These are phyloP conservation scores for Phytophthora pini DNA, from an alignment of 352 stramenopile species.

Conservation along the genomic window DNA sequence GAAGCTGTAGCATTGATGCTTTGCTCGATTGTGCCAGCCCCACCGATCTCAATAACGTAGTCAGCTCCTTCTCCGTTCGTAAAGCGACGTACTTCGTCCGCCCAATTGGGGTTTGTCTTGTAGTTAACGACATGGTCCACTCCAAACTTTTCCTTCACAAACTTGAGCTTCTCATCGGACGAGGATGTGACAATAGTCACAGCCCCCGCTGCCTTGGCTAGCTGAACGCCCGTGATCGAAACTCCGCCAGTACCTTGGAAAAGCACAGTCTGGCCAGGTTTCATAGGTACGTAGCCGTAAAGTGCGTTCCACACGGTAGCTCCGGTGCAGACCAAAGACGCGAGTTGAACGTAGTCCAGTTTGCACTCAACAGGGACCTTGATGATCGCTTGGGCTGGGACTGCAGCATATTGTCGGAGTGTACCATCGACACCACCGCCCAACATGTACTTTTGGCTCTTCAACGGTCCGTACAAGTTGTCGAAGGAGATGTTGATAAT, in stretches of 20 bases:
- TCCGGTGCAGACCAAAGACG: conserved; percentile 36
- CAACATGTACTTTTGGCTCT: conserved; percentile 21
- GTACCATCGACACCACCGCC: conserved; percentile 37
- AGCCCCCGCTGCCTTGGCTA: conserved; percentile 41
- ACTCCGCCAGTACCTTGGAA: conserved; percentile 41
- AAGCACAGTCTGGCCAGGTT: conserved; percentile 25
- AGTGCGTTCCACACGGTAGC: conserved; percentile 41
- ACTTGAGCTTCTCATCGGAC: conserved; percentile 28
- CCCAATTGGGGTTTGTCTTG: conserved; percentile 37
- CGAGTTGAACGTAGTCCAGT: conserved; percentile 33
- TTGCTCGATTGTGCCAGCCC: conserved; percentile 42
- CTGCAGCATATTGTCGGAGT: conserved; percentile 32
- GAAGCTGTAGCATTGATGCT: conserved; percentile 36
- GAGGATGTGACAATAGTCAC: conserved; percentile 44
- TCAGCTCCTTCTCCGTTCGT: conserved; percentile 35
- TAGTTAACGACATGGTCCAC: conserved; percentile 47
- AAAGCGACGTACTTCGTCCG: conserved; percentile 27
- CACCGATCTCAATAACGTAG: conserved; percentile 45
- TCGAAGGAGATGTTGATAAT: conserved; percentile 37
- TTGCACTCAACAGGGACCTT: conserved; percentile 33
- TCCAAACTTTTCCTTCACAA: conserved; percentile 39
- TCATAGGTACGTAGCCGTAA: conserved; percentile 31
- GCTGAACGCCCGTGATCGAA: conserved; percentile 35
- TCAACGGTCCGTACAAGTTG: conserved; percentile 31
- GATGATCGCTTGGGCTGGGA: conserved; percentile 31